Conservation (phyloP, 2,329 filamentous ascomycete genomes). For the Claviceps sp. region DNA sequence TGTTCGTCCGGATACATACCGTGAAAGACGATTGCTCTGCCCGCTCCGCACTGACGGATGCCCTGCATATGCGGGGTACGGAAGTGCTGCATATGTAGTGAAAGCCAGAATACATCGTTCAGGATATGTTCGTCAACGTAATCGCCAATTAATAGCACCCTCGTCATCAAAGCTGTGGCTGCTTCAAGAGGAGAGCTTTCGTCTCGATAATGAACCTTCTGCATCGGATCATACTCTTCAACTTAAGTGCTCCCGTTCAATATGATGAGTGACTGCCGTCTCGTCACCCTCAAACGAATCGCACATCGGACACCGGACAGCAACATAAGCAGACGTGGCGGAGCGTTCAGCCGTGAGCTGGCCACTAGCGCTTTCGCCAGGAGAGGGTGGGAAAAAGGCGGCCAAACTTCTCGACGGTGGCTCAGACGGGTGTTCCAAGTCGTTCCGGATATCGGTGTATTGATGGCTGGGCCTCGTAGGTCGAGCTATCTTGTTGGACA, state of each 20-base stretch:
- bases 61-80: too few species aligned
- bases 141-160: background rate
- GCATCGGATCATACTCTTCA: background rate
- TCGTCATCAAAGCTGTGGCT: background rate
- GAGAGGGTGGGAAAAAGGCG: slow-evolving; percentile 34
- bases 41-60: too few species aligned
- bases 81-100: too few species aligned
- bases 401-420: slow-evolving; percentile 28
- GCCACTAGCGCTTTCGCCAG: slow-evolving; percentile 13
- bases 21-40: too few species aligned
- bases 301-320: slow-evolving; percentile 49
- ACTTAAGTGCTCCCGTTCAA: slow-evolving; percentile 28
- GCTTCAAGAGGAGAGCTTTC: background rate
- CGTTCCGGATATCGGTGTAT: slow-evolving; percentile 22
- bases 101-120: too few species aligned
- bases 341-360: slow-evolving; percentile 1
- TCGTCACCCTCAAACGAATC: slow-evolving; percentile 54
- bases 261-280: slow-evolving; percentile 52
- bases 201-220: background rate
- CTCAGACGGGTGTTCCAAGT: slow-evolving; percentile 19
- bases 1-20: too few species aligned
- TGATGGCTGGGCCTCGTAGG: slow-evolving; percentile 16
- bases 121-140: too few species aligned
- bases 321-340: background rate
- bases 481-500: background rate